A percentile compares a stretch with the other conserved stretches of the same genome.
phyloP scores from a whole-genome alignment of 345 rosid species.

The Arabidopsis suecica region DNA sequence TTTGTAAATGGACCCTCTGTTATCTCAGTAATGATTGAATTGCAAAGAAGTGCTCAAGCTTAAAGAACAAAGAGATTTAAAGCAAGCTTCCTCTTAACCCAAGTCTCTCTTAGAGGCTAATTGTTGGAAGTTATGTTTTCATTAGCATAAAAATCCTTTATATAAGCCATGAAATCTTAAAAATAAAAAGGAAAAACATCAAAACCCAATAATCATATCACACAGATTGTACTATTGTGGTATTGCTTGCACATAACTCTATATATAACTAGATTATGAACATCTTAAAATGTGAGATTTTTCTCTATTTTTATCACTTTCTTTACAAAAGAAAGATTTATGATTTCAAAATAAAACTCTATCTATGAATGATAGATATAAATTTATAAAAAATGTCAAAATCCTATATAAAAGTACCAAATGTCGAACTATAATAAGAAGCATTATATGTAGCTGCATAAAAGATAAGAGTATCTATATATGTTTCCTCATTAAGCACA shows the following conservation, averaged over 20 bases:
- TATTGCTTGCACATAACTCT: neutral
- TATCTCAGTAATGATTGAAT: no score
- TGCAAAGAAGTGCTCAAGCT: no score
- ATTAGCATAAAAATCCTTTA: no score
- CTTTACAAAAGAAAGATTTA: neutral
- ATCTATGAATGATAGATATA: neutral
- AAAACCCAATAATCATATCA: no score
- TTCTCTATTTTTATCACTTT: neutral
- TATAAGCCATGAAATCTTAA: no score
- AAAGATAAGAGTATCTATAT: slow-evolving; percentile 4
- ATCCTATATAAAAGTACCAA: neutral
- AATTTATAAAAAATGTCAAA: neutral
- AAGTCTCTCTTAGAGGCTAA: no score
- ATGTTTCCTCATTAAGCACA: slow-evolving; percentile 2
- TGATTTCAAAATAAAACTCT: neutral
- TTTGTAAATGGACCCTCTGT: no score
- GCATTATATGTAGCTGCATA: neutral
- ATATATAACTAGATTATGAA: neutral
- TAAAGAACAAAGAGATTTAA: no score
- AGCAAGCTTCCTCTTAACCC: no score
- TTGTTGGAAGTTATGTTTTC: no score
- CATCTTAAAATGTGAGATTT: neutral
- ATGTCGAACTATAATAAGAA: slow-evolving; percentile 3
- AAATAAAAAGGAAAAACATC: no score
- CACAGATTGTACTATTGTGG: neutral